These are phyloP conservation scores for Verbena officinalis DNA, from an alignment of 257 asterid species.

Conservation along the genomic window DNA sequence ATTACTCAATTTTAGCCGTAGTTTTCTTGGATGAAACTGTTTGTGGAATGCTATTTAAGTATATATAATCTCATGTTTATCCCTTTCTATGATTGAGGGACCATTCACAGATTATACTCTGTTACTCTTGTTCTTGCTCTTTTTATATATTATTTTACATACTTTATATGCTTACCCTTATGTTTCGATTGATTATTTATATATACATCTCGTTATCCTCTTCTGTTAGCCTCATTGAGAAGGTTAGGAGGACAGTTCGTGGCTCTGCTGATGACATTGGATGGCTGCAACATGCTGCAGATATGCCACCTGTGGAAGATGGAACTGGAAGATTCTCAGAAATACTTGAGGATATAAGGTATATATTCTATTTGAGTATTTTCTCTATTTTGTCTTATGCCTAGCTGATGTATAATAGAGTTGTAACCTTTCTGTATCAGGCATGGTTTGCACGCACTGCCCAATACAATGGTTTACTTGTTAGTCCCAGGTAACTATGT, in stretches of 20 bases:
- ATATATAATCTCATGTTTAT: neutral
- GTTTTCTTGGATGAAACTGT: conserved; percentile 7
- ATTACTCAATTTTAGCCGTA: conserved; percentile 20
- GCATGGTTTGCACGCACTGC: conserved; percentile 91
- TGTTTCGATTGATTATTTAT: conserved; percentile 9
- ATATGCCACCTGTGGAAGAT: conserved; percentile 93
- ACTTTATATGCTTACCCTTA: neutral
- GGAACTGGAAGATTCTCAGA: conserved; percentile 77
- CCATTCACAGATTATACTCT: neutral
- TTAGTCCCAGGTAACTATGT: conserved; percentile 83
- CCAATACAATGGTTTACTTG: conserved; percentile 87
- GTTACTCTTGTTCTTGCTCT: neutral
- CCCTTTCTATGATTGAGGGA: conserved; percentile 17
- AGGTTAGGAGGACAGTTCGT: conserved; percentile 86
- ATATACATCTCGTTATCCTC: conserved; percentile 5
- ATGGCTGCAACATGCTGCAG: conserved; percentile 74
- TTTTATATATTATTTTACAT: neutral
- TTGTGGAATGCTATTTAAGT: neutral
- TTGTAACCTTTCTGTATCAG: conserved; percentile 46
- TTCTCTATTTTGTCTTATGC: conserved; percentile 21
- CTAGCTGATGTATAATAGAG: conserved; percentile 26
- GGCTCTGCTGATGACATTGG: conserved; percentile 99
- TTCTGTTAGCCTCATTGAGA: conserved; percentile 49
- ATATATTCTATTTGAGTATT: neutral
- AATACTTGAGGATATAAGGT: conserved; percentile 86